Base-by-base conservation (phyloP, 768 basidiomycete genomes). In the Mycena floridula region DNA sequence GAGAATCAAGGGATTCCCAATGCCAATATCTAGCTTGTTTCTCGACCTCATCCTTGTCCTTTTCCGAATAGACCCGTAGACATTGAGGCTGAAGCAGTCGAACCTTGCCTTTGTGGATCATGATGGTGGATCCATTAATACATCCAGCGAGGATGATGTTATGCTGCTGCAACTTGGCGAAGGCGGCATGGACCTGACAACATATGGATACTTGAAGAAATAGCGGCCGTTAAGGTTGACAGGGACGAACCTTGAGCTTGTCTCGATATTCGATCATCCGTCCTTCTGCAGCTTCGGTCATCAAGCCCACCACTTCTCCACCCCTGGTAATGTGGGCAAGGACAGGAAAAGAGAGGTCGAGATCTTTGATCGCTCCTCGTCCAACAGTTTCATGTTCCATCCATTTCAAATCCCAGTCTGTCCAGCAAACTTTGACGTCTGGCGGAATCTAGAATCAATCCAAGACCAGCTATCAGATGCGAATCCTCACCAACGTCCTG, bases 201-300 rank as follows among this genome's bases (percentile, higher is more conserved):
- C 18, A n/a, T n/a, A n/a, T n/a, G n/a, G 15, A 6, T 47, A 23
- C 30, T 28, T 5, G 32, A 9, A 16, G 28, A 18, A 7, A 32
- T 16, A 15, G 23, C 15, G 23, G 8, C n/a, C n/a, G n/a, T n/a
- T n/a, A n/a, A n/a, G n/a, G n/a, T n/a, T 39, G 8, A 39, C n/a
- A 20, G 13, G 38, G 23, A 39, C 38, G n/a, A 16, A 11, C 38
- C 7, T 60, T 50, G 5, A 52, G 37, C 20, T 56, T 50, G 45
- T 70, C 69, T n/a, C 55, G 44, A 26, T 46, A 49, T 28, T 58
- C 46, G 9, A 65, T 50, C 25, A 59, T 43, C 40, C 67, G 52
- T 40, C 66, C 66, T 36, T 50, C 45, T 16, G 66, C 58, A n/a
- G 67, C 60, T 42, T 70, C 67, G n/a, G 54, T 57, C 2, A 68